These are phyloP conservation scores for Phaeosphaeria sp. DNA, from an alignment of 2,329 filamentous ascomycete genomes.

Conservation along the genomic window DNA sequence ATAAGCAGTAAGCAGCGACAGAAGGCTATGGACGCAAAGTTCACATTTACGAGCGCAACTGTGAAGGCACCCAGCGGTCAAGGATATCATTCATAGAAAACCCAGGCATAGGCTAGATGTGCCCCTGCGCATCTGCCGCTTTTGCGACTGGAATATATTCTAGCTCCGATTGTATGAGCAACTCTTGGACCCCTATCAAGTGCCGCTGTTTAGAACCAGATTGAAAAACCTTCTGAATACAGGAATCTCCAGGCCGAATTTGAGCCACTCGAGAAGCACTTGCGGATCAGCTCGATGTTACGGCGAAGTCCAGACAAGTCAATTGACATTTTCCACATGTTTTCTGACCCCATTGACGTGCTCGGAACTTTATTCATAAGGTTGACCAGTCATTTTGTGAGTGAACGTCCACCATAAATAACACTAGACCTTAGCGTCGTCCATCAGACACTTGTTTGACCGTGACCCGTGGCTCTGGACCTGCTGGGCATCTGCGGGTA, in stretches of 20 bases:
- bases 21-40: slow-evolving; percentile 48
- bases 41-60: slow-evolving; percentile 41
- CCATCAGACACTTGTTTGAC: neutral
- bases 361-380: neutral
- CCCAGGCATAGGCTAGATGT: neutral
- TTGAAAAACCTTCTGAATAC: neutral
- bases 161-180: neutral
- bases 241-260: neutral
- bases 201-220: neutral
- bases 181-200: neutral
- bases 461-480: neutral
- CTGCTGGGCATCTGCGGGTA: neutral
- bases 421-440: neutral
- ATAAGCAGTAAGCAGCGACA: slow-evolving; percentile 66
- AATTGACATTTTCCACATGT: neutral
- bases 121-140: neutral
- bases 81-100: slow-evolving; percentile 9
- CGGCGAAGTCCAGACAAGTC: neutral
- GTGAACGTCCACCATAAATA: neutral
- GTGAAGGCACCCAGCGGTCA: slow-evolving; percentile 29
- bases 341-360: neutral
- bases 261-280: neutral
- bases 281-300: neutral
- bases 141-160: neutral
- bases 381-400: neutral